Percentiles rank a stretch among this genome's conserved stretches.
Conservation (phyloP, 768 basidiomycete species). For the Pulveroboletus sp. region DNA sequence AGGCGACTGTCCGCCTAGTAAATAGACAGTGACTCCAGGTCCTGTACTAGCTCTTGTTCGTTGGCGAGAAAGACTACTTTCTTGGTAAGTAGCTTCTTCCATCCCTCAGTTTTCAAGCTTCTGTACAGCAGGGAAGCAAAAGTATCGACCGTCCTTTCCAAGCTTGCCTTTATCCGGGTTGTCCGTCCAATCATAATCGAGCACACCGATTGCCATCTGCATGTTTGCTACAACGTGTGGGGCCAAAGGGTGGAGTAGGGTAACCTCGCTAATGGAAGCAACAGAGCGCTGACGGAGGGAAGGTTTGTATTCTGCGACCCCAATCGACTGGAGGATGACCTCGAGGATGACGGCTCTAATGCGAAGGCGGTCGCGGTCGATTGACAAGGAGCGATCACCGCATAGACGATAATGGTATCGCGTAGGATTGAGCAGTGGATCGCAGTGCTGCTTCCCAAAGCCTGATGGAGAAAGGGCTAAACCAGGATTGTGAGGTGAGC, state of each 20-base stretch:
- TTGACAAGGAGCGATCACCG: constrained; percentile 19
- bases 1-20: background rate
- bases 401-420: constrained; percentile 18
- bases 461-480: constrained; percentile 15
- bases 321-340: background rate
- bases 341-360: constrained; percentile 12
- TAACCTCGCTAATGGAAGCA: constrained; percentile 6
- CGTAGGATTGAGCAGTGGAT: constrained; percentile 1
- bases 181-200: constrained; percentile 20
- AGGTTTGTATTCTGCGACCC: background rate
- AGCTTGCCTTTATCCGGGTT: constrained; percentile 10
- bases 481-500: constrained; percentile 3
- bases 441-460: constrained; percentile 3
- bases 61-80: constrained; percentile 20
- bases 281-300: background rate
- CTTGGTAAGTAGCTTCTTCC: constrained; percentile 10
- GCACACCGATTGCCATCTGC: constrained; percentile 17
- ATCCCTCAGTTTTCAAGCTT: background rate
- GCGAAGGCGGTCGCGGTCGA: constrained; percentile 1
- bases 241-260: background rate
- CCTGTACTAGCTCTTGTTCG: constrained; percentile 1
- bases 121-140: constrained; percentile 19
- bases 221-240: no score
- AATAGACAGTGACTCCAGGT: constrained; percentile 5
- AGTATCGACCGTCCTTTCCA: constrained; percentile 6